Percentiles rank a stretch among this genome's conserved stretches.
These are phyloP conservation scores for Syzygium malaccense DNA, from an alignment of 441 rosid genomes.

Conservation along the genomic window DNA sequence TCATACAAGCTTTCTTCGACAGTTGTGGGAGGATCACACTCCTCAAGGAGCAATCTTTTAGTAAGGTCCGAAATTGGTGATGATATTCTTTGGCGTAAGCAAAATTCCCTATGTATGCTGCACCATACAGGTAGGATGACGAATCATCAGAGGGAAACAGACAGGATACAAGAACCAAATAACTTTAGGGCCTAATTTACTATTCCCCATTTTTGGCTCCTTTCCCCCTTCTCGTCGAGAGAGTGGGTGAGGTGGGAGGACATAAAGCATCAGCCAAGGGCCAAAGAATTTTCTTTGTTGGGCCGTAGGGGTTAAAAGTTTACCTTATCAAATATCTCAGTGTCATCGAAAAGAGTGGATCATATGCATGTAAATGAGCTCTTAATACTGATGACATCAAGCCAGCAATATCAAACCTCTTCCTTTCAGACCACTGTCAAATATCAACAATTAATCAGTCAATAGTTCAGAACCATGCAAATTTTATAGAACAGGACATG, in stretches of 20 bases:
- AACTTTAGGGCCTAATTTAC: not conserved
- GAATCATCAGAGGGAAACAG: not conserved
- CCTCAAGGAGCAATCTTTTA: slow-evolving; percentile 77
- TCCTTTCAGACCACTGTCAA: slow-evolving; percentile 84
- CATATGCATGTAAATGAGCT: slow-evolving; percentile 82
- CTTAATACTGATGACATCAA: slow-evolving; percentile 77
- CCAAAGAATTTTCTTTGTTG: not conserved
- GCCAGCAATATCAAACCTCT: slow-evolving; percentile 90
- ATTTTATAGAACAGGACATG: not conserved
- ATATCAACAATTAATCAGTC: not conserved
- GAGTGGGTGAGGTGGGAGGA: not conserved
- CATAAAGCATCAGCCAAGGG: not conserved
- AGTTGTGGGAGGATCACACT: slow-evolving; percentile 68
- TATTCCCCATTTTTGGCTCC: not conserved
- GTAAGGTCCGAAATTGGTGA: slow-evolving; percentile 88
- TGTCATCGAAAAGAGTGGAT: slow-evolving; percentile 78
- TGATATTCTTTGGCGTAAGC: slow-evolving; percentile 64
- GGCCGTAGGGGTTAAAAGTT: not conserved
- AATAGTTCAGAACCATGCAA: not conserved
- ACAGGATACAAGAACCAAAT: not conserved
- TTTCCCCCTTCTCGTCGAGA: not conserved
- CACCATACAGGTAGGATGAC: slow-evolving; percentile 10
- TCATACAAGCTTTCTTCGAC: slow-evolving; percentile 63
- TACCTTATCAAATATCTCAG: slow-evolving; percentile 86
- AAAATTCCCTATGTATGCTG: slow-evolving; percentile 86